A percentile compares a stretch with the other conserved stretches of the same genome.
Conservation (phyloP, 2,329 filamentous ascomycete species). For the Ophiostoma sp. region DNA sequence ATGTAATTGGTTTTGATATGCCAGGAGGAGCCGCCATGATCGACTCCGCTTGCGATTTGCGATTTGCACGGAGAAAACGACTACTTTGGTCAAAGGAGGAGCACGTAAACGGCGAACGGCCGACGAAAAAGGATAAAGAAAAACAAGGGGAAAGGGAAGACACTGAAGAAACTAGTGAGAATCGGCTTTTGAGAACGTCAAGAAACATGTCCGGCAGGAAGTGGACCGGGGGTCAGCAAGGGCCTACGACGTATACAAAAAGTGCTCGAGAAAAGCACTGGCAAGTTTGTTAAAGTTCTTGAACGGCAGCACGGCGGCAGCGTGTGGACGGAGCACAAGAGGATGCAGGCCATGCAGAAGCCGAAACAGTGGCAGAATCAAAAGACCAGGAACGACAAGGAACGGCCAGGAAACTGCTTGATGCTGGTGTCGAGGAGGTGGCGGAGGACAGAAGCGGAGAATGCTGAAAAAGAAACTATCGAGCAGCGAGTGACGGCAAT, state of each 20-base stretch:
- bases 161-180: background rate
- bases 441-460: background rate
- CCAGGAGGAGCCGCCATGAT: conserved; percentile 13
- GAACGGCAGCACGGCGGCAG: background rate
- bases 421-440: background rate
- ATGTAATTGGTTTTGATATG: conserved; percentile 14
- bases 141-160: background rate
- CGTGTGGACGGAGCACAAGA: conserved; percentile 3
- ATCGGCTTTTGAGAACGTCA: background rate
- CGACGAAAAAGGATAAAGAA: background rate
- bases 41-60: conserved; percentile 3
- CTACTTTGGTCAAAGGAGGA: background rate
- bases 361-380: conserved; percentile 13
- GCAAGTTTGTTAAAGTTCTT: background rate
- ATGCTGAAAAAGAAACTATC: conserved; percentile 8
- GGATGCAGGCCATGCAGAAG: conserved; percentile 13
- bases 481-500: background rate
- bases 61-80: background rate
- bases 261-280: background rate
- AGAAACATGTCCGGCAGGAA: background rate
- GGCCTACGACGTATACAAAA: background rate
- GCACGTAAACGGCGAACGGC: background rate
- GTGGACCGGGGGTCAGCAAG: background rate
- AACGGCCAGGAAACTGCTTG: background rate
- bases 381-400: background rate